These are phyloP conservation scores for Trypanosoma boissoni DNA, from an alignment of 208 protist genomes.

Conservation along the genomic window DNA sequence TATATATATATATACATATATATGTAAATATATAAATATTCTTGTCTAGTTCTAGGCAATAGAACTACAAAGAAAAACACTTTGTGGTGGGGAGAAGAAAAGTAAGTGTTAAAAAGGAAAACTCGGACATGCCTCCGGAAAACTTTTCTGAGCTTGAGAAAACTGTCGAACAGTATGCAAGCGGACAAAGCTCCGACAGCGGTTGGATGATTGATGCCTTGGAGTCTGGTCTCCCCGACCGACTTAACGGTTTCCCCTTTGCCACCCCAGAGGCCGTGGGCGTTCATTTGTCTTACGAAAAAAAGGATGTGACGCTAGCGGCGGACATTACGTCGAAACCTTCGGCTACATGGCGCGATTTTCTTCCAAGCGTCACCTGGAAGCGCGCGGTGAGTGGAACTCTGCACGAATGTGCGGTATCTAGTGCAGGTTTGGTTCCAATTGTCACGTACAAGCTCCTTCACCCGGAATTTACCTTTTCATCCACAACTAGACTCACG, in stretches of 20 bases:
- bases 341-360: constrained; percentile 29
- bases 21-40: no score
- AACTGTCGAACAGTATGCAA: constrained; percentile 54
- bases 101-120: constrained; percentile 7
- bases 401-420: constrained; percentile 21
- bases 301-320: constrained; percentile 13
- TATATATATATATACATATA: no score
- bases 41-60: no score
- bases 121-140: constrained; percentile 15
- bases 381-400: background rate
- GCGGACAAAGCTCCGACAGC: constrained; percentile 25
- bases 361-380: constrained; percentile 36
- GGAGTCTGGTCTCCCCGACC: constrained; percentile 19
- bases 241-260: constrained; percentile 48
- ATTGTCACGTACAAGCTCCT: constrained; percentile 27
- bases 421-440: constrained; percentile 5
- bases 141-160: constrained; percentile 38
- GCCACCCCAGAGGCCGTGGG: constrained; percentile 32
- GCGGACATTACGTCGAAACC: constrained; percentile 20
- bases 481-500: constrained; percentile 16
- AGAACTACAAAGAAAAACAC: no score
- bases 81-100: background rate
- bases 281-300: constrained; percentile 33
- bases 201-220: constrained; percentile 47
- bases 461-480: constrained; percentile 40